phyloP scores from a whole-genome alignment of 2,329 filamentous ascomycete species.

The Neurospora sp. region DNA sequence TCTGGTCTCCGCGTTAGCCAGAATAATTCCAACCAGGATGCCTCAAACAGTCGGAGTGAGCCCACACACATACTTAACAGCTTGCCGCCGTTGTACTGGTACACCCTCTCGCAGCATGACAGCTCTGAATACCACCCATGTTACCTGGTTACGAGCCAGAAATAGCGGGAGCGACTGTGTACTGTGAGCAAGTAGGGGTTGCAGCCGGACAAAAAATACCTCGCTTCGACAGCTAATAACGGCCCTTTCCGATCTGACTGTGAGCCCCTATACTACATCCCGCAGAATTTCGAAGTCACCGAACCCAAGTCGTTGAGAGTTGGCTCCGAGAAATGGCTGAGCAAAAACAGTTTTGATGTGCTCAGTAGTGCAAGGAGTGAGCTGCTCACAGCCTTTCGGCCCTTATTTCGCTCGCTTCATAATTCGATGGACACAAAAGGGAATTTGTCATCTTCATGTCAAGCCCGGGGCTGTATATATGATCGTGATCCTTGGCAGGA shows the following conservation, averaged over 20 bases:
- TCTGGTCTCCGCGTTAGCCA: neutral
- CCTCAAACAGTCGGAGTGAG: neutral
- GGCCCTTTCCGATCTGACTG: neutral
- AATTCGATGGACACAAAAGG: neutral
- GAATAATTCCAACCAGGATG: neutral
- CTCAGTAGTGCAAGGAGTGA: neutral
- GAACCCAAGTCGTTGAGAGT: neutral
- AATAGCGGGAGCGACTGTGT: neutral
- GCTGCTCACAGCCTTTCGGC: neutral
- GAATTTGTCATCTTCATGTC: neutral
- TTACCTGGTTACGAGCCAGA: neutral
- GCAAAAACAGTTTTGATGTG: neutral
- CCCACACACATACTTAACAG: neutral
- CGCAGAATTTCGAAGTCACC: neutral
- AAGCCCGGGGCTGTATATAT: neutral
- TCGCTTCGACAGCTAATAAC: neutral
- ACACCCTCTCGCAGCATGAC: neutral
- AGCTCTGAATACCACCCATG: neutral
- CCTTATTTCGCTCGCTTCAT: neutral
- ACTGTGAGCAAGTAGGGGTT: neutral
- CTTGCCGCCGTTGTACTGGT: neutral
- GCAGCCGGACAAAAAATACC: neutral
- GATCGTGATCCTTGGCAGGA: neutral
- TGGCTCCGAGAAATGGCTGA: neutral
- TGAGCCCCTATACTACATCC: neutral